These are phyloP conservation scores for Eragrostis tef DNA, from an alignment of 202 grass and related monocot genomes.

Conservation along the genomic window DNA sequence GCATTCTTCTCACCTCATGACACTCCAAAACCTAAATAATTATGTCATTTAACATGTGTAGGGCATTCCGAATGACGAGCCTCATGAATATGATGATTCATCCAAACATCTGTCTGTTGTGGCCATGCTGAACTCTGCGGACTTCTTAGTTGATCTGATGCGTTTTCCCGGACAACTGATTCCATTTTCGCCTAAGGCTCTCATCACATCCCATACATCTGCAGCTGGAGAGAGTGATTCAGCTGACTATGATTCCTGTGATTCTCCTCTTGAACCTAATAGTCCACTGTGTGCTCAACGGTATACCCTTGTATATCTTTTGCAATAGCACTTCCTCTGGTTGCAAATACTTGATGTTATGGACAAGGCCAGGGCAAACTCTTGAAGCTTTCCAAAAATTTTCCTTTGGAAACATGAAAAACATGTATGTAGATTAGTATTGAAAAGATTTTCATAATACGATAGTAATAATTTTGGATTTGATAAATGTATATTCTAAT, in stretches of 20 bases:
- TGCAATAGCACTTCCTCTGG: slow-evolving; percentile 11
- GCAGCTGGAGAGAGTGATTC: slow-evolving; percentile 90
- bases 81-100: slow-evolving; percentile 73
- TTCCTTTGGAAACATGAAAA: not conserved
- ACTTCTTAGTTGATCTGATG: slow-evolving; percentile 95
- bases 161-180: slow-evolving; percentile 95
- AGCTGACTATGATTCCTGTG: slow-evolving; percentile 93
- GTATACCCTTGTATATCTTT: slow-evolving; percentile 45
- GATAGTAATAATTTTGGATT: not conserved
- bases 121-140: slow-evolving; percentile 66
- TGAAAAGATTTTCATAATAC: not conserved
- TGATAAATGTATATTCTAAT: not conserved
- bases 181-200: slow-evolving; percentile 83
- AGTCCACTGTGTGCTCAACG: slow-evolving; percentile 77
- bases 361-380: too few species aligned
- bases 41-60: slow-evolving; percentile 50
- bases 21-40: slow-evolving; percentile 38
- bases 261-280: slow-evolving; percentile 97
- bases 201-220: slow-evolving; percentile 87
- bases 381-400: too few species aligned
- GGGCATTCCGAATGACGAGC: slow-evolving; percentile 85
- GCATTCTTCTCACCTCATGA: slow-evolving; percentile 35
- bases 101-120: slow-evolving; percentile 90
- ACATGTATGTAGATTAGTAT: not conserved
- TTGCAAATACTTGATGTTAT: too few species aligned